Evolutionary conservation across 768 basidiomycete species (phyloP).

Genomic region (Kwoniella bestiolae): DNA sequence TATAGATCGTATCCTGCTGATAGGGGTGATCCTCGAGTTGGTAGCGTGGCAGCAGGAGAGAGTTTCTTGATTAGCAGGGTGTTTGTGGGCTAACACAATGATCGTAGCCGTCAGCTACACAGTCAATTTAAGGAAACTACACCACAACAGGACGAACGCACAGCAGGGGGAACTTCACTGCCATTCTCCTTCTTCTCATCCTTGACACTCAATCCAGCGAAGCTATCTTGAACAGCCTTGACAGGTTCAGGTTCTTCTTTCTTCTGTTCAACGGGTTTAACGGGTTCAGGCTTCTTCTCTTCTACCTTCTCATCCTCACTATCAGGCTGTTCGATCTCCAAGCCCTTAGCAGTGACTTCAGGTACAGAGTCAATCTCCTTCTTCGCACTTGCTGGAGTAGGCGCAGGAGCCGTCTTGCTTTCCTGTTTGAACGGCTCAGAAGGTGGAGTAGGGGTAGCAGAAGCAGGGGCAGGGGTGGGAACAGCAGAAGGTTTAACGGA

Average conservation of each 20-base stretch:
- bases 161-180: background rate
- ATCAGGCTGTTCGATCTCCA: slow-evolving; percentile 51
- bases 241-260: slow-evolving; percentile 9
- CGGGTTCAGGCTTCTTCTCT: slow-evolving; percentile 1
- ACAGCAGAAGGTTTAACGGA: slow-evolving; percentile 28
- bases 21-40: slow-evolving; percentile 81
- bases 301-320: slow-evolving; percentile 42
- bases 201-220: slow-evolving; percentile 18
- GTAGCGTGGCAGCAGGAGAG: slow-evolving; percentile 78
- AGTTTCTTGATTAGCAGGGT: slow-evolving; percentile 78
- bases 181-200: slow-evolving; percentile 19
- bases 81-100: slow-evolving; percentile 46
- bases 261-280: slow-evolving; percentile 20
- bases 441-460: slow-evolving; percentile 23
- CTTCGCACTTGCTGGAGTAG: slow-evolving; percentile 11
- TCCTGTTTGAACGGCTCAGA: slow-evolving; percentile 23
- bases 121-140: background rate
- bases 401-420: slow-evolving; percentile 16
- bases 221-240: slow-evolving; percentile 18
- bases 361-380: slow-evolving; percentile 28
- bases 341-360: slow-evolving; percentile 28
- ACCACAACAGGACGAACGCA: background rate
- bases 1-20: slow-evolving; percentile 96
- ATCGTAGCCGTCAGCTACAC: no score
- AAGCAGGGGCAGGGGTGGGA: slow-evolving; percentile 21